Base-by-base conservation (phyloP, 192 early-diverging fungal species). In the Neocallimastix lanati region DNA sequence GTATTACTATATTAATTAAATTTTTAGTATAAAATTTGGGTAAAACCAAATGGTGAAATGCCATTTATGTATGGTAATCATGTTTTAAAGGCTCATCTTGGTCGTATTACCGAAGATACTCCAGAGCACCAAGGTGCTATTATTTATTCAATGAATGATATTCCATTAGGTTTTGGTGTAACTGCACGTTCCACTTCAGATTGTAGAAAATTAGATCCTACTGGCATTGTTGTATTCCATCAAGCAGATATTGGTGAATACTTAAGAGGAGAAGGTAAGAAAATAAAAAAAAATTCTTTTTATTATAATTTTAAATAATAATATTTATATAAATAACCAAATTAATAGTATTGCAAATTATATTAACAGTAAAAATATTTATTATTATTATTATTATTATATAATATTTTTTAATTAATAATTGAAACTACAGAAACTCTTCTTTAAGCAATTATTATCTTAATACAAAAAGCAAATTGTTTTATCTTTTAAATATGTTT, bases 31-130 rank as follows among this genome's bases (percentile, higher is more conserved):
- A 98, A 99, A 86, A 92, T 99, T 78, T 99, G 98, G 96, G 92
- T 99, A 77, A 99, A 98, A 85, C 96, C 98, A 50, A 97, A 94
- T 83, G 98, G 98, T 78, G 98, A 99, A 86, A 98, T 96, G 96
- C 93, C 95, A 14, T 99, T 95, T 88, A 81, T 99, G 80, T 99
- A 99, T 82, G 96, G 98, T 16, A 99, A 99, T 89, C 93, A 99
- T 83, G 89, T 98, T 67, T 89, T 96, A 78, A 99, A 97, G 85
- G 98, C 96, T 14, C 97, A 99, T 83, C 86, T 99, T 80, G 96
- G 96, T 27, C 87, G 97, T 76, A 95, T 98, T 78, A 97, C 97
- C 13, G 97, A 99, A 83, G 96, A 99, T 85, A 97, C 95, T 29
- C 97, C 97, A 30, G 95, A 98, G 84, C 94, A 99, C 85, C 95